phyloP scores from a whole-genome alignment of 441 rosid genomes.

The Croton laevigatus region DNA sequence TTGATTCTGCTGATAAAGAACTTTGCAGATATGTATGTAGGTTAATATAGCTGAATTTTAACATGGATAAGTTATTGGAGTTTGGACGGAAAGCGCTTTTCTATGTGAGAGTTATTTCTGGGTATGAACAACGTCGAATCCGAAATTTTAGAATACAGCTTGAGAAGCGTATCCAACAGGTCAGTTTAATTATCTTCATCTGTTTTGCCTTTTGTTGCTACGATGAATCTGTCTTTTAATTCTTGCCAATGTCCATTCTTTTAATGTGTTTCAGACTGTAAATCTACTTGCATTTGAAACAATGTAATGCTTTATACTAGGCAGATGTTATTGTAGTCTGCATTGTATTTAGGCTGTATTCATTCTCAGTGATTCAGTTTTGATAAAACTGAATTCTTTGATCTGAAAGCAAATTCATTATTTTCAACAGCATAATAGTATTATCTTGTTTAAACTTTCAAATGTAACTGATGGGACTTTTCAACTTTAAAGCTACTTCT shows the following conservation, averaged over 20 bases:
- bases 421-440: not conserved
- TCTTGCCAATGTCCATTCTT: not conserved
- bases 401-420: too few species aligned
- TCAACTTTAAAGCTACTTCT: not conserved
- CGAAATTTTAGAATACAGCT: conserved; percentile 72
- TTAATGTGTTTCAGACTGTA: not conserved
- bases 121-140: conserved; percentile 82
- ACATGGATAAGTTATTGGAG: conserved; percentile 69
- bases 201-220: not conserved
- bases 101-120: conserved; percentile 83
- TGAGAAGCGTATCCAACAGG: conserved; percentile 72
- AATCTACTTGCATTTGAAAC: not conserved
- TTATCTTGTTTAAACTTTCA: not conserved
- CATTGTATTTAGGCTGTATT: not conserved
- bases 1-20: conserved; percentile 10
- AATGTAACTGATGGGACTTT: not conserved
- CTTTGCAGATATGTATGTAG: conserved; percentile 19
- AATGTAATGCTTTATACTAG: not conserved
- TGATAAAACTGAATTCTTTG: not conserved
- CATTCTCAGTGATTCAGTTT: not conserved
- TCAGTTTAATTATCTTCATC: conserved; percentile 16
- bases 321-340: not conserved
- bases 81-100: conserved; percentile 81
- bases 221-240: not conserved
- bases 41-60: conserved; percentile 26